Base-by-base conservation (phyloP, 179 eudicot species). In the Carnegiea gigantea region DNA sequence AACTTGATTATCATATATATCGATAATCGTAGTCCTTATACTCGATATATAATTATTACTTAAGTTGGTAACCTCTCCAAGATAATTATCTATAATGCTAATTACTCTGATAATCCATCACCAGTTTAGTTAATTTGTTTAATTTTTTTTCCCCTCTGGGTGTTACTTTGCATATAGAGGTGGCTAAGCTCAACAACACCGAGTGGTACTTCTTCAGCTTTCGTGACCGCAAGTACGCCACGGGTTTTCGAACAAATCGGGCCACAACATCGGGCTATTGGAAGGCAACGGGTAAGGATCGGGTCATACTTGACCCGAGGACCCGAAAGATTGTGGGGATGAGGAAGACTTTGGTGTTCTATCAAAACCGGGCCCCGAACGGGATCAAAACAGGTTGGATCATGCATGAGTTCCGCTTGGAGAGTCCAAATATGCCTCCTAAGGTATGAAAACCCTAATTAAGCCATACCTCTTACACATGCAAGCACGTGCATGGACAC, bases 151-250 rank as follows among this genome's bases (percentile, higher is more conserved):
- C 15, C 7, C 18, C 48, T 24, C 11, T 36, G 18, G 20, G 43
- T 20, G 14, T 70, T 74, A 21, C 6, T 43, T 43, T 38, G 5
- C 24, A 7, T 73, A 15, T 9, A 93, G 98, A 93, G 86, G 92
- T 88, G 83, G 94, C 98, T 24, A 93, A 90, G 87, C 86, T 93
- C 43, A 91, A 92, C 81, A 76, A 91, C 6, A 89, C 79, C 36
- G 98, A 93, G 84, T 93, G 94, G 94, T 93, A 91, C 88, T 93
- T 93, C 89, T 93, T 93, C 84, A 92, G 94, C 86, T 93, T 90
- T 62, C 88, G 96, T 65, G 98, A 93, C 68, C 88, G 98, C 1
- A 92, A 93, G 76, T 93, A 93, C 9, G 90, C 98, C 7, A 92
- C 93, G 0, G 98, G 98, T 11, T 89, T 51, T 40, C 84, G 98